Evolutionary conservation across 164 flowering plant genomes (phyloP), one percentile per base, ranked within the genome.

Genomic region (Pachysandra terminalis): DNA sequence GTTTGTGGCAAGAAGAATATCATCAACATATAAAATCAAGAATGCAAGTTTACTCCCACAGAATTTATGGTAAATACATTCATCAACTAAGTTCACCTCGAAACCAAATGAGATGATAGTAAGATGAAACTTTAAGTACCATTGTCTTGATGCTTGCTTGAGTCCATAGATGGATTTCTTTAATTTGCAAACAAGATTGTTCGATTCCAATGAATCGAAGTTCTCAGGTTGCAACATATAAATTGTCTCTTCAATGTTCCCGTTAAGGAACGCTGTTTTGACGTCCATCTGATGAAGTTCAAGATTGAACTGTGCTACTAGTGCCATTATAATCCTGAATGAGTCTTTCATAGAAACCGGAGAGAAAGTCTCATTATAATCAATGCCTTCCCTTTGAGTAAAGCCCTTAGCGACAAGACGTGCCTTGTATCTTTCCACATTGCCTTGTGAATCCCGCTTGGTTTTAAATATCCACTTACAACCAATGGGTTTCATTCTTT

Each of bases 401-500:
- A 32, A 60, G 40, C 63, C 45, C 22, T 60, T 60, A 0, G 1
- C 24, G 14, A 60, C 48, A 27, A 60, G 19, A 60, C n/a, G 45
- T 13, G 37, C 19, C 23, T 60, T 28, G 32, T 60, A 60, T 60
- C 40, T 60, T 21, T 28, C 48, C n/a, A 60, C 37, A 60, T 60
- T 17, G 9, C 23, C 62, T 21, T 59, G 26, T 15, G 19, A 59
- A 26, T 59, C 40, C 37, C 62, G 26, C 21, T 60, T 60, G 45
- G 45, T 60, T 26, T 60, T 60, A 60, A 60, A 60, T 60, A 60
- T 27, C 1, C 63, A 60, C 32, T 60, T 32, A 21, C 45, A 19
- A 60, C 37, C n/a, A 60, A 60, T 28, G 41, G 22, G 48, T 0
- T 1, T 60, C 24, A 17, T 22, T 13, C 21, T 9, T 60, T 60